A percentile compares a stretch with the other conserved stretches of the same genome.
phyloP scores from a whole-genome alignment of 2,329 filamentous ascomycete species.

The Hypoxylon sp. region DNA sequence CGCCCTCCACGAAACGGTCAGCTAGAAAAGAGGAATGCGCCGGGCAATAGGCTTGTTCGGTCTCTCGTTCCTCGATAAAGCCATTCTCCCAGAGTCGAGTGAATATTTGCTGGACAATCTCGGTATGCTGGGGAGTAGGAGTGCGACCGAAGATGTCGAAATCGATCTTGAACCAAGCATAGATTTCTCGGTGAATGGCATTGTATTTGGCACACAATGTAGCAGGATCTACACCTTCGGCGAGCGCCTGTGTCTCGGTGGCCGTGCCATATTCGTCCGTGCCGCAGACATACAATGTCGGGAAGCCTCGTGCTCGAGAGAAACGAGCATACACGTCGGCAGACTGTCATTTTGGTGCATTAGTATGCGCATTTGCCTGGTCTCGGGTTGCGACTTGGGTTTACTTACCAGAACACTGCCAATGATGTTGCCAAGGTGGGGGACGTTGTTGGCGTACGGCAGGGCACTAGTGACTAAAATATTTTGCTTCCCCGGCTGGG shows the following conservation, averaged over 20 bases:
- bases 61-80: conserved; percentile 87
- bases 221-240: conserved; percentile 85
- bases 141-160: conserved; percentile 98
- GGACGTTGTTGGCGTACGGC: conserved; percentile 83
- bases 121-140: conserved; percentile 87
- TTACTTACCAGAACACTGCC: conserved; percentile 79
- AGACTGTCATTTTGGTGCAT: conserved; percentile 51
- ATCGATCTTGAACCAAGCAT: conserved; percentile 95
- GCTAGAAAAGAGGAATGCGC: conserved; percentile 82
- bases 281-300: conserved; percentile 88
- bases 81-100: conserved; percentile 88
- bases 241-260: conserved; percentile 94
- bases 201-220: conserved; percentile 95
- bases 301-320: conserved; percentile 83
- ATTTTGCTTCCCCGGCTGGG: conserved; percentile 83
- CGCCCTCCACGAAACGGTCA: conserved; percentile 88
- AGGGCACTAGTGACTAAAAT: conserved; percentile 92
- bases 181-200: conserved; percentile 88
- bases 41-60: conserved; percentile 92
- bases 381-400: not conserved
- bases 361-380: conserved; percentile 2
- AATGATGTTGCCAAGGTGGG: conserved; percentile 90
- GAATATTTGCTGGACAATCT: conserved; percentile 95
- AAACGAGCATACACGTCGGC: conserved; percentile 90
- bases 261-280: conserved; percentile 97